Percentiles rank a stretch among this genome's conserved stretches.
These are phyloP conservation scores for Clonostachys chloroleuca DNA, from an alignment of 2,329 filamentous ascomycete species.

Conservation along the genomic window DNA sequence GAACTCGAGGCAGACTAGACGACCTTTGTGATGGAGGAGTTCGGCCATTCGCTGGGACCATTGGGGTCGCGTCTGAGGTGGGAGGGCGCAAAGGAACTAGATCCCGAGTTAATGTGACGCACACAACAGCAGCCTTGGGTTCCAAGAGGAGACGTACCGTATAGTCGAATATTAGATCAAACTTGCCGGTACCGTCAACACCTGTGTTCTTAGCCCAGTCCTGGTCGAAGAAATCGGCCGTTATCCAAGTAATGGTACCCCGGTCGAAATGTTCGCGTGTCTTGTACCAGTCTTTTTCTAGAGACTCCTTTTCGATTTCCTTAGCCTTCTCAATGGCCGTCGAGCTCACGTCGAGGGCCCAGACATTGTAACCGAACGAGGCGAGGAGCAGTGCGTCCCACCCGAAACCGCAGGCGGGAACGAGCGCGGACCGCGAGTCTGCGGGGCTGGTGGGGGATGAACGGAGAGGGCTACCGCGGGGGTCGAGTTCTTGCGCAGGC, in stretches of 20 bases:
- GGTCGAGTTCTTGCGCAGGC: constrained; percentile 19
- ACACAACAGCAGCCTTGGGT: background rate
- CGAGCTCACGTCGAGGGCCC: constrained; percentile 65
- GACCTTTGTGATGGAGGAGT: constrained; percentile 43
- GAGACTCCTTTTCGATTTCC: constrained; percentile 31
- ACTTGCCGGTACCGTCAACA: constrained; percentile 37
- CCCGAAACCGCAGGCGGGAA: constrained; percentile 78
- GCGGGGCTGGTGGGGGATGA: constrained; percentile 11
- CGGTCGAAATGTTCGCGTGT: constrained; percentile 21
- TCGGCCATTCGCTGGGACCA: constrained; percentile 50
- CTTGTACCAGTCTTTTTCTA: constrained; percentile 36
- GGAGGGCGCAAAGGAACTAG: constrained; percentile 63
- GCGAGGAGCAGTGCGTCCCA: constrained; percentile 76
- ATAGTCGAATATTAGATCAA: constrained; percentile 65
- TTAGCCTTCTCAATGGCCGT: constrained; percentile 38
- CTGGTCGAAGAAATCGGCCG: constrained; percentile 64
- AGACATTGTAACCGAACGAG: constrained; percentile 71
- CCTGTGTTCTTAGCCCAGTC: constrained; percentile 44
- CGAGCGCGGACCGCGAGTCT: constrained; percentile 47
- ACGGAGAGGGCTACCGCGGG: constrained; percentile 17
- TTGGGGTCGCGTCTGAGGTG: constrained; percentile 40
- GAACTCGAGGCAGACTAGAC: constrained; percentile 68
- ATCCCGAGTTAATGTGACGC: background rate
- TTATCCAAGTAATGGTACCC: constrained; percentile 51
- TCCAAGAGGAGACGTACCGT: constrained; percentile 36